These are phyloP conservation scores for Metarhizium guizhouense DNA, from an alignment of 2,329 filamentous ascomycete species.

Conservation along the genomic window DNA sequence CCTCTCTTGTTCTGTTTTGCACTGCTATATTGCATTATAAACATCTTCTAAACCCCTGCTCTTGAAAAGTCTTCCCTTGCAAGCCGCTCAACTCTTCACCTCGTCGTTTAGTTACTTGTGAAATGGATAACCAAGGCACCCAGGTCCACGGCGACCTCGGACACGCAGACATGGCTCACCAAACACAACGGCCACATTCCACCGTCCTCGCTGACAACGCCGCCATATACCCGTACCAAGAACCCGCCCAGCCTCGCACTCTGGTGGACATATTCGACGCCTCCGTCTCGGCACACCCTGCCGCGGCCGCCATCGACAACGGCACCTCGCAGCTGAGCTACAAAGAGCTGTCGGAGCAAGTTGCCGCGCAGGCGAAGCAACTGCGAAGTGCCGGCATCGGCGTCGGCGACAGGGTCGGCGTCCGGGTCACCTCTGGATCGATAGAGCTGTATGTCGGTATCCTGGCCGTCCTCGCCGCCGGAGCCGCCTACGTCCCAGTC, in stretches of 20 bases:
- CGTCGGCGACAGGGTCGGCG: conserved; percentile 11
- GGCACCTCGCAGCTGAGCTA: conserved; percentile 8
- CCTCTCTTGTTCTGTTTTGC: too few species aligned
- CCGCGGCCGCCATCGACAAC: conserved; percentile 10
- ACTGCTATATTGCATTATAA: too few species aligned
- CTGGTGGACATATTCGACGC: conserved; percentile 12
- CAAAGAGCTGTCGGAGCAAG: conserved; percentile 2
- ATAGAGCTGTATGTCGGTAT: conserved; percentile 12
- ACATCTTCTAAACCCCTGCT: too few species aligned
- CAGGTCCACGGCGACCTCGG: not conserved
- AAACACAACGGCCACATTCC: not conserved
- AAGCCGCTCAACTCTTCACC: too few species aligned
- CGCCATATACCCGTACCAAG: conserved; percentile 7
- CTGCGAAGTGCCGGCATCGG: conserved; percentile 8
- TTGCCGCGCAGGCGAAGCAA: conserved; percentile 4
- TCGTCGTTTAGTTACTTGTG: not conserved
- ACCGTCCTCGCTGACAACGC: not conserved
- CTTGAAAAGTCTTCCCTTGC: too few species aligned
- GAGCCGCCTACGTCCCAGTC: conserved; percentile 14
- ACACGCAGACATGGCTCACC: not conserved
- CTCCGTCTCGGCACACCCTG: conserved; percentile 6
- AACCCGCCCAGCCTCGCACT: conserved; percentile 7
- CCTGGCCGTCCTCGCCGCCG: conserved; percentile 10
- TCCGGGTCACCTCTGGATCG: conserved; percentile 12
- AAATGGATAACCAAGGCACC: not conserved